phyloP scores from a whole-genome alignment of 352 stramenopile species.

The Phytophthora syringae region DNA sequence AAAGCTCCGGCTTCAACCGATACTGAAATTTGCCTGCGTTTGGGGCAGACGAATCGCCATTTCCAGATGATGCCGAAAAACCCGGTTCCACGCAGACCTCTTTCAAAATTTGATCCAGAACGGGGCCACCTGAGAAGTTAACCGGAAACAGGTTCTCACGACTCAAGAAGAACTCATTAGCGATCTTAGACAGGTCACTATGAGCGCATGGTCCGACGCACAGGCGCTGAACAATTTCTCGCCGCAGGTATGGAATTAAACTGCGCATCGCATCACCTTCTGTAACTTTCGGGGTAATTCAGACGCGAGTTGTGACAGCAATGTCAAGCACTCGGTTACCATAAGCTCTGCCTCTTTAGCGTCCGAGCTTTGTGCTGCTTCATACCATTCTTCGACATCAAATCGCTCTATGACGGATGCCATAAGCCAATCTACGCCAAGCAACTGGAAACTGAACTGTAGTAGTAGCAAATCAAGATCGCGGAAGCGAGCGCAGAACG shows the following conservation, averaged over 20 bases:
- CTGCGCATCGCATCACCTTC: constrained; percentile 57
- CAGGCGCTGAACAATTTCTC: constrained; percentile 83
- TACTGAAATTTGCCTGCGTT: constrained; percentile 78
- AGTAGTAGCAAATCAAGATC: constrained; percentile 84
- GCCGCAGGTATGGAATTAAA: constrained; percentile 71
- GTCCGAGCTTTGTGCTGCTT: constrained; percentile 48
- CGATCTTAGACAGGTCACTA: constrained; percentile 86
- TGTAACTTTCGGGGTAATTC: constrained; percentile 72
- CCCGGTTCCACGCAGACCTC: constrained; percentile 63
- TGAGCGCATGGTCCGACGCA: constrained; percentile 84
- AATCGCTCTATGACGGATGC: constrained; percentile 77
- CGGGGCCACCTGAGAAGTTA: constrained; percentile 69
- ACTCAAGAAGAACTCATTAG: constrained; percentile 80
- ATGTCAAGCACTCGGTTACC: constrained; percentile 79
- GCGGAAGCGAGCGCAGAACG: constrained; percentile 84
- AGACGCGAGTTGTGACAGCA: constrained; percentile 79
- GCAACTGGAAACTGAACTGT: constrained; percentile 78
- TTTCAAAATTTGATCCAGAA: constrained; percentile 83
- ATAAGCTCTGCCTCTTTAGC: constrained; percentile 71
- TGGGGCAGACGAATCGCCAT: constrained; percentile 36
- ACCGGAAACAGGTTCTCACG: constrained; percentile 79
- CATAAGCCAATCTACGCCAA: constrained; percentile 83
- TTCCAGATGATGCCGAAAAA: constrained; percentile 29
- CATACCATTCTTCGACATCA: constrained; percentile 66
- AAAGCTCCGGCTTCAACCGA: constrained; percentile 80